phyloP scores from a whole-genome alignment of 2,329 filamentous ascomycete species.

The Neonectria ditissima region DNA sequence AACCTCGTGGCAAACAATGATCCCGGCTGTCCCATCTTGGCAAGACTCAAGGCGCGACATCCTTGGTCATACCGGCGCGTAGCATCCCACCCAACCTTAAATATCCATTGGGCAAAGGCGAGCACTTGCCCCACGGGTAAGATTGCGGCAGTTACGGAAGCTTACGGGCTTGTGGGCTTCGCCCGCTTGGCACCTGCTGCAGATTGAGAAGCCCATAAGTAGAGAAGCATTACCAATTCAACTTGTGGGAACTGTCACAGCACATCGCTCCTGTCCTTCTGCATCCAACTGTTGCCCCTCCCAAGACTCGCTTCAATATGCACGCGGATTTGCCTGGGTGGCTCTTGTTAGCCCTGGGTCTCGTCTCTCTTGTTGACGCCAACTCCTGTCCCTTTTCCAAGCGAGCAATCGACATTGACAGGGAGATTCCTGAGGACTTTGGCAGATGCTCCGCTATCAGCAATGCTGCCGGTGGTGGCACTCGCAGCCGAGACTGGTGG shows the following conservation, averaged over 20 bases:
- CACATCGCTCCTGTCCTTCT: neutral
- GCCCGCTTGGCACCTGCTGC: neutral
- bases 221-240: neutral
- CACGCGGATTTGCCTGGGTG: slow-evolving; percentile 24
- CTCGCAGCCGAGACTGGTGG: slow-evolving; percentile 80
- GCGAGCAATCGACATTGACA: slow-evolving; percentile 17
- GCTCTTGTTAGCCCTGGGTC: slow-evolving; percentile 36
- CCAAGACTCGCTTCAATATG: slow-evolving; percentile 24
- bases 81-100: slow-evolving; percentile 38
- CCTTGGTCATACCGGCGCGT: slow-evolving; percentile 15
- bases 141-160: neutral
- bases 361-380: slow-evolving; percentile 32
- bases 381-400: slow-evolving; percentile 38
- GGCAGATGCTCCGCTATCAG: slow-evolving; percentile 34
- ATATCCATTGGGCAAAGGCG: neutral
- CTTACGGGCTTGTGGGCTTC: neutral
- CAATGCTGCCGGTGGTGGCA: slow-evolving; percentile 71
- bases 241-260: neutral
- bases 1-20: neutral
- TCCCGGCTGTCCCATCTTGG: neutral
- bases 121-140: neutral
- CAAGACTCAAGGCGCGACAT: neutral
- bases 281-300: no score
- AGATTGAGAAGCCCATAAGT: neutral
- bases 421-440: slow-evolving; percentile 37